phyloP scores from a whole-genome alignment of 2,329 filamentous ascomycete species.

The Fusarium mangiferae region DNA sequence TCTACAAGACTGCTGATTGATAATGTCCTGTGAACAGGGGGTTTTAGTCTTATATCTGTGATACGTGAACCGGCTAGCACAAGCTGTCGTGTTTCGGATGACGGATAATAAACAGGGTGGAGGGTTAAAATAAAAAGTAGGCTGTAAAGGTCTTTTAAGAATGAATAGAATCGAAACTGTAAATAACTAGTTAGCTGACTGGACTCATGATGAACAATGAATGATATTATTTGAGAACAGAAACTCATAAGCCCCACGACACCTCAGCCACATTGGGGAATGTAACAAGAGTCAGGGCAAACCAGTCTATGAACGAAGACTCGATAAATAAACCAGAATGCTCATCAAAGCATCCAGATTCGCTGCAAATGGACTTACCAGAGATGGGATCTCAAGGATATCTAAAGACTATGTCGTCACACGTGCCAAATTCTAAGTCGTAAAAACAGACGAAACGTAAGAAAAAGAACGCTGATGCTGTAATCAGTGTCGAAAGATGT shows the following conservation, averaged over 20 bases:
- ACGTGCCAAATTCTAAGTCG: conserved; percentile 45
- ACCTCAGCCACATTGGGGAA: conserved; percentile 13
- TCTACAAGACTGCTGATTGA: not conserved
- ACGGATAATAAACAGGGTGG: conserved; percentile 7
- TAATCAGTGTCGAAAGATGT: conserved; percentile 23
- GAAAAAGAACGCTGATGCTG: conserved; percentile 29
- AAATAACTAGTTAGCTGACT: conserved; percentile 35
- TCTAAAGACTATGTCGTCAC: conserved; percentile 44
- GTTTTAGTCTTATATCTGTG: not conserved
- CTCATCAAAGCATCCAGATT: conserved; percentile 2
- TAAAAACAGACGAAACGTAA: conserved; percentile 40
- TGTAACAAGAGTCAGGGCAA: conserved; percentile 13
- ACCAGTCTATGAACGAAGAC: conserved; percentile 1
- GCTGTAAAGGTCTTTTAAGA: conserved; percentile 31
- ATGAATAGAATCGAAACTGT: conserved; percentile 37
- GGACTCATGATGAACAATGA: conserved; percentile 29
- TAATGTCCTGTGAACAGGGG: not conserved
- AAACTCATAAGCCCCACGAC: conserved; percentile 28
- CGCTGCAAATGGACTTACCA: conserved; percentile 29
- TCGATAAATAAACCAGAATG: conserved; percentile 15
- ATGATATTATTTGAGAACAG: conserved; percentile 14
- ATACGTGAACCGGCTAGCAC: not conserved
- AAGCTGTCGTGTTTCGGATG: conserved; percentile 10
- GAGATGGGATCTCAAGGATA: conserved; percentile 43
- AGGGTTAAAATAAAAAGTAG: conserved; percentile 15